Base-by-base conservation (phyloP, 345 rosid species). In the Salix koriyanagi region DNA sequence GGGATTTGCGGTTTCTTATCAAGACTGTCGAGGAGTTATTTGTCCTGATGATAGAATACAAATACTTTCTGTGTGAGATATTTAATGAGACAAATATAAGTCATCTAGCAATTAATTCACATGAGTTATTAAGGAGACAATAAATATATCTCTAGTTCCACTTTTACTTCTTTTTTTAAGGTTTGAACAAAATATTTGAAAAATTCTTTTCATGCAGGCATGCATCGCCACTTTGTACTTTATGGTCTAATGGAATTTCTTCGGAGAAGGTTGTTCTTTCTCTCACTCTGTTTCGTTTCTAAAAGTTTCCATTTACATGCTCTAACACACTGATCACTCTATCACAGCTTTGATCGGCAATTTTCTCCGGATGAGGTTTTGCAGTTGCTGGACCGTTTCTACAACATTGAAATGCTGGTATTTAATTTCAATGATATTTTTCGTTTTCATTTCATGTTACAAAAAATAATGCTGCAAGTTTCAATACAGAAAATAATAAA, bases 401-500 rank as follows among this genome's bases (percentile, higher is more conserved):
- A 92, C 84, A 96, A 93, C 89, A 77, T 96, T 11, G 99, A 93
- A 36, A 84, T 91, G 95, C 97, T 96, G 97, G 99, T 96, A 88
- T 21, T 70, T 46, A 16, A 58, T 54, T 46, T 56, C 8, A 15
- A 5, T 11, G 12, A 32, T 25, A 16, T 10, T 18, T 41, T n/a
- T 56, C 21, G 6, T 14, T 41, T 73, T 48, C 15, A 32, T 18
- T 34, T 34, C 25, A 1, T 0, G 4, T 58, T 58, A 23, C 28
- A 8, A 23, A n/a, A 7, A 1, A 9, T 0, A 58, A 58, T 3
- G 5, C 14, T 1, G 62, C 28, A 6, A 23, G 30, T 54, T 30
- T 32, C 30, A 15, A n/a, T 1, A 26, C 16, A 23, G 56, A 21
- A 69, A 25, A 42, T 8, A 48, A 46, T 46, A 6, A 25, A 36